Conservation (phyloP, 345 rosid genomes). For the Garcia nutans region DNA sequence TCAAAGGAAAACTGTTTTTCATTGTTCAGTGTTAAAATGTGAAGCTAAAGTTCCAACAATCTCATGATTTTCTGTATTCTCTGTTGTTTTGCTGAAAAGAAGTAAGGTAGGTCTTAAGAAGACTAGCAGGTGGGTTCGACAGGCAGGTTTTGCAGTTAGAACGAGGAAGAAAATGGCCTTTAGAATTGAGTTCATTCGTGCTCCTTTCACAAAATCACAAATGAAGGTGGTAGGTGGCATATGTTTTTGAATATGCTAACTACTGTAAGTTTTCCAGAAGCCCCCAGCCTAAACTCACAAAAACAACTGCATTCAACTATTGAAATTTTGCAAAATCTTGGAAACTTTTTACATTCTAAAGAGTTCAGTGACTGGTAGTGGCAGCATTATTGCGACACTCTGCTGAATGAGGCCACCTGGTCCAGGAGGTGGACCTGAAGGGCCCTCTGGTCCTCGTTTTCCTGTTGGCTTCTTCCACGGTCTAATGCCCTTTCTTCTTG, state of each 20-base stretch:
- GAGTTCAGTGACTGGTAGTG: neutral
- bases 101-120: neutral
- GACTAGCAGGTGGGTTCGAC: neutral
- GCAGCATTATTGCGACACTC: neutral
- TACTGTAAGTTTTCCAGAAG: neutral
- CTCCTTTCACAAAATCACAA: too few relatives aligned
- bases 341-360: neutral
- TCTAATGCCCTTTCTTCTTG: constrained; percentile 32
- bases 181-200: too few relatives aligned
- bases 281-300: neutral
- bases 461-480: constrained; percentile 24
- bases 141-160: neutral
- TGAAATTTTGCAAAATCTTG: neutral
- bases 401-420: neutral
- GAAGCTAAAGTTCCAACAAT: neutral
- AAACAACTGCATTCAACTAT: neutral
- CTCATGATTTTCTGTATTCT: neutral
- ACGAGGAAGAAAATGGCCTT: neutral
- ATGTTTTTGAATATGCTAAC: neutral
- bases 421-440: constrained; percentile 19
- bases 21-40: neutral
- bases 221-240: neutral
- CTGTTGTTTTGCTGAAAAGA: neutral
- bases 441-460: constrained; percentile 17
- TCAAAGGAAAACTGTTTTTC: neutral